These are phyloP conservation scores for Torulaspora microellipsoides DNA, from an alignment of 805 yeast genomes.

Conservation along the genomic window DNA sequence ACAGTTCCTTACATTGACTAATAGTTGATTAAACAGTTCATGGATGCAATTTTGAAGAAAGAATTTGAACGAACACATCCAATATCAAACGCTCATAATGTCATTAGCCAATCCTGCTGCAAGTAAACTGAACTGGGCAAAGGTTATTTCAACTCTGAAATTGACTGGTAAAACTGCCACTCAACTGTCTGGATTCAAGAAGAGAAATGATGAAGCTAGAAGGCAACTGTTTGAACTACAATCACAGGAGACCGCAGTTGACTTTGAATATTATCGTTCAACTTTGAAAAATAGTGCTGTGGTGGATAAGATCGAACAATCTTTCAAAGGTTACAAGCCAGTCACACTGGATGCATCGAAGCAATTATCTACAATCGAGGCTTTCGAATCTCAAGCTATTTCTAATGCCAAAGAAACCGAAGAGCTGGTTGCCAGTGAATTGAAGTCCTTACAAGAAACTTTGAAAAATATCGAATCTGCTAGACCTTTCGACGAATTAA, in stretches of 20 bases:
- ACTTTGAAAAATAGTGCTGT: slow-evolving; percentile 77
- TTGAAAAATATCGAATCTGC: slow-evolving; percentile 92
- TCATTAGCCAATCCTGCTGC: slow-evolving; percentile 51
- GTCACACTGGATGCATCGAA: slow-evolving; percentile 79
- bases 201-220: slow-evolving; percentile 98
- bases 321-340: slow-evolving; percentile 73
- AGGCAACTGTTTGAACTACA: slow-evolving; percentile 67
- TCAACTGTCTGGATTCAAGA: slow-evolving; percentile 86
- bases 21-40: too few species aligned
- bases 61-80: too few species aligned
- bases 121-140: slow-evolving; percentile 92
- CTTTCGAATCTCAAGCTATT: slow-evolving; percentile 91
- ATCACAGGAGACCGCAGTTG: slow-evolving; percentile 71
- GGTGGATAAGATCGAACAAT: slow-evolving; percentile 74
- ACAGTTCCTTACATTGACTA: too few species aligned
- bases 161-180: slow-evolving; percentile 89
- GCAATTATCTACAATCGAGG: slow-evolving; percentile 86
- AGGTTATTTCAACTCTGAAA: slow-evolving; percentile 81
- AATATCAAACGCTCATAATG: slow-evolving; percentile 14
- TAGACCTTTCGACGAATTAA: slow-evolving; percentile 95
- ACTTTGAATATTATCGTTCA: slow-evolving; percentile 74
- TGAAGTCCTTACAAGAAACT: slow-evolving; percentile 79
- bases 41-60: too few species aligned
- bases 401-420: slow-evolving; percentile 95
- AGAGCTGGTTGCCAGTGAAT: slow-evolving; percentile 79